These are phyloP conservation scores for Pholiota microspora DNA, from an alignment of 768 basidiomycete species.

Conservation along the genomic window DNA sequence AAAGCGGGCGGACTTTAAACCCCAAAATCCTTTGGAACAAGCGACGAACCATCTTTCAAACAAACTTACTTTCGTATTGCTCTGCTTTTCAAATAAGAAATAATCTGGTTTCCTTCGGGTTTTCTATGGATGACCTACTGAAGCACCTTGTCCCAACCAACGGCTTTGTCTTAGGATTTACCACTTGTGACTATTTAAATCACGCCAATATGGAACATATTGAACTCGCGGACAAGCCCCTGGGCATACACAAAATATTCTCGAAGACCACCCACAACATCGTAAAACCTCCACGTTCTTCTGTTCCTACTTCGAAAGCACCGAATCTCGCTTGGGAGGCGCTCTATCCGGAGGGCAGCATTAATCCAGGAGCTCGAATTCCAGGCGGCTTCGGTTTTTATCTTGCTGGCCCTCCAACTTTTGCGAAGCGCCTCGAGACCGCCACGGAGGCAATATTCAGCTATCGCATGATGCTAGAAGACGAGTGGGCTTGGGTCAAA, in stretches of 20 bases:
- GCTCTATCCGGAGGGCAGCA: constrained; percentile 56
- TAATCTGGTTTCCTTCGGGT: too few relatives aligned
- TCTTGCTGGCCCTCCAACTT: constrained; percentile 49
- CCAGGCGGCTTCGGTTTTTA: constrained; percentile 75
- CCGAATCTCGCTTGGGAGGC: constrained; percentile 54
- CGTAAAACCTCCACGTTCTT: constrained; percentile 27
- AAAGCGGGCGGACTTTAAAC: background rate
- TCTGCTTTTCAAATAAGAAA: too few relatives aligned
- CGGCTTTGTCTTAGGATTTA: constrained; percentile 38
- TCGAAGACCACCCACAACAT: constrained; percentile 32
- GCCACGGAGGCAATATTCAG: constrained; percentile 59
- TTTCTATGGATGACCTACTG: background rate
- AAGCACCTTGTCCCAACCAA: constrained; percentile 24
- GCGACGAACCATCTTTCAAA: too few relatives aligned
- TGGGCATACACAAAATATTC: constrained; percentile 50
- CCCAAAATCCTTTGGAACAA: too few relatives aligned
- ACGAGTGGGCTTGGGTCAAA: constrained; percentile 65
- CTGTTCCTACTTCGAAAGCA: background rate
- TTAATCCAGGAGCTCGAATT: constrained; percentile 49
- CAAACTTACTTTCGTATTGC: too few relatives aligned
- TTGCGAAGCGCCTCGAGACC: constrained; percentile 32
- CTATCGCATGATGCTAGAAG: constrained; percentile 65
- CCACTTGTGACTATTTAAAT: constrained; percentile 30
- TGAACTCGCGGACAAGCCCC: constrained; percentile 36
- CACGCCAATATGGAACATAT: constrained; percentile 24